Base-by-base conservation (phyloP, 148 eudicot genomes). In the Vaccinium vitisidaea region DNA sequence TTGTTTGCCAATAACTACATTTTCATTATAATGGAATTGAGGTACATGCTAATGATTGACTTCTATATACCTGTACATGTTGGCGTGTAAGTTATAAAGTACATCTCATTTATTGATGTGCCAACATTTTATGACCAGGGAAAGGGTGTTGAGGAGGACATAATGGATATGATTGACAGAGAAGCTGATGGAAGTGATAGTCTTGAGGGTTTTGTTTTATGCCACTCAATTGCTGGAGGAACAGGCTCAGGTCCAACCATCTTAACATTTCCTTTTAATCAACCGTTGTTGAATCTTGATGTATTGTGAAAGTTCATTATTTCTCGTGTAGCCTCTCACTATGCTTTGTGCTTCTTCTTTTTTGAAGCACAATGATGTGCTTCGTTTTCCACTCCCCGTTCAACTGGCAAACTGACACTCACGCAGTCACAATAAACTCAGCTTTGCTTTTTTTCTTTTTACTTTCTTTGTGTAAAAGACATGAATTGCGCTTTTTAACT, bases 151-250 rank as follows among this genome's bases (percentile, higher is more conserved):
- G 96, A 97, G 90, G 99, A 97, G 90, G 98, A 97, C 85, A 88
- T 97, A 80, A 94, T 97, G 98, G 99, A 97, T 89, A 97, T 97
- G 99, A 97, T 97, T 85, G 99, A 97, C 86, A 92, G 99, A 89
- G 99, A 97, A 91, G 99, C 99, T 82, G 99, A 97, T 91, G 99
- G 99, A 91, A 97, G 99, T 88, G 99, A 96, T 86, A 97, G 99
- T 88, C 99, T 97, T 71, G 99, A 97, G 88, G 99, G 99, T 80
- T 97, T 97, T 86, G 99, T 97, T 86, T 88, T 97, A 55, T 97
- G 99, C 89, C 99, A 97, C 88, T 95, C 98, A 36, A 97, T 97
- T 88, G 99, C 99, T 87, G 99, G 99, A 63, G 99, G 99, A 88
- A 95, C 99, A 18, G 98, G 98, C 80, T 97, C 99, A 92, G 99